Evolutionary conservation across 495 filamentous ascomycete genomes (phyloP), one percentile per base, ranked within the genome.

Genomic region (Aspergillus incahuasiensis): DNA sequence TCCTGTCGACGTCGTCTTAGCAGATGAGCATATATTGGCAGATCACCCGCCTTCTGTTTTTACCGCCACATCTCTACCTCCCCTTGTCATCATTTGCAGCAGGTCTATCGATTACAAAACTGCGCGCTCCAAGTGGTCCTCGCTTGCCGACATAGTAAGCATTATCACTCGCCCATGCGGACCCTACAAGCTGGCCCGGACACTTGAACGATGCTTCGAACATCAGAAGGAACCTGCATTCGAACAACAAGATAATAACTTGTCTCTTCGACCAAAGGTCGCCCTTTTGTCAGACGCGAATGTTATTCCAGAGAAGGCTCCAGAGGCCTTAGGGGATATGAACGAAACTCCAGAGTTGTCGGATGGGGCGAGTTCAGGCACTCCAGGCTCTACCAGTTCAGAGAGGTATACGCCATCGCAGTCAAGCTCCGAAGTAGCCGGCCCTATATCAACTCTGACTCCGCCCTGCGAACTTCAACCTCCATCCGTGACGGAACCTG

Each of bases 121-220:
- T 2, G 61, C 63, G 12, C 60, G 55, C 13, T 63, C 63, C 0
- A 59, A 68, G n/a, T 77, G 68, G 67, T 40, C 65, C 5, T 61
- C 65, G 15, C 53, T 72, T 22, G 66, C 72, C 8, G 55, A 63
- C 7, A 64, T 70, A 0, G 69, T 78, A 16, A 71, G 76, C 44
- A 71, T 79, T 28, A 68, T 82, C 18, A 74, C 76, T 21, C 79
- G 75, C 34, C 81, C 81, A 5, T 82, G 77, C 54, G 86, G 84
- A 0, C 85, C 85, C 15, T 78, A 86, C 55, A 88, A 88, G 59
- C 61, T 87, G 28, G 83, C 82, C 8, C 84, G 82, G 8, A 68
- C 78, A 68, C 57, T 76, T 73, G 52, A 70, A 8, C 71, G 65
- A 35, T 73, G 67, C 41, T 44, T 77, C 4, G 63, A 68, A 25